Conservation (phyloP, 2,329 filamentous ascomycete species). For the Aspergillus nomiae region DNA sequence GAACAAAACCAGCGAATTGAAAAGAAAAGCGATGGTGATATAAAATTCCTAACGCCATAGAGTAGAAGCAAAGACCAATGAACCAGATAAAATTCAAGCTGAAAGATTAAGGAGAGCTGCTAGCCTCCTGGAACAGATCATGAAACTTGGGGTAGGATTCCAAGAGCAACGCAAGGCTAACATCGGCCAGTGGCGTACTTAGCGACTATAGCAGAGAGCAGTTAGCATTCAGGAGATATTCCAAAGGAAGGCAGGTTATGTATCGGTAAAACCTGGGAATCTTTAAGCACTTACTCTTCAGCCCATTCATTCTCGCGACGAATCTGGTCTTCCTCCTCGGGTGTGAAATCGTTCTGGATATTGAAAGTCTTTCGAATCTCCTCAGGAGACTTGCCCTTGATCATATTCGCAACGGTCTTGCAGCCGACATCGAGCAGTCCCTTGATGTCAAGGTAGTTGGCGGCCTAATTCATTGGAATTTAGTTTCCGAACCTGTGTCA, state of each 20-base stretch:
- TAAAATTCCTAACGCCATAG: constrained; percentile 24
- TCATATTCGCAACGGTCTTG: constrained; percentile 99
- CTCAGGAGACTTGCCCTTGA: constrained; percentile 99
- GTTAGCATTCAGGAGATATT: constrained; percentile 9
- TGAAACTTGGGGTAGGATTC: constrained; percentile 2
- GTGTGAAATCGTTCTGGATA: constrained; percentile 98
- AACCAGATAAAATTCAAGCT: constrained; percentile 6
- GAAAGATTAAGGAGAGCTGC: constrained; percentile 2
- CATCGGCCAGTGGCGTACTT: constrained; percentile 31
- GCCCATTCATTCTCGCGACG: constrained; percentile 90
- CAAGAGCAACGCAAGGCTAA: constrained; percentile 5
- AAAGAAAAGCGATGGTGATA: not conserved
- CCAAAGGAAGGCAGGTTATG: not conserved
- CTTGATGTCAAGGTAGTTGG: constrained; percentile 99
- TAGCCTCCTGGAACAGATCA: constrained; percentile 5
- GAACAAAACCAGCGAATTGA: not conserved
- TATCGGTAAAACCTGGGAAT: not conserved
- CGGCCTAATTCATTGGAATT: constrained; percentile 60
- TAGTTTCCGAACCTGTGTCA: not conserved
- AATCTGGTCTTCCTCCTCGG: constrained; percentile 98
- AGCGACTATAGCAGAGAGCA: constrained; percentile 48
- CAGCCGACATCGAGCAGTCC: constrained; percentile 95
- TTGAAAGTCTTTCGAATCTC: constrained; percentile 99
- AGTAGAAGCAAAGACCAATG: constrained; percentile 17
- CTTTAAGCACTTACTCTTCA: constrained; percentile 62